Base-by-base conservation (phyloP, 73 alveolate genomes). In the Durusdinium trenchii region DNA sequence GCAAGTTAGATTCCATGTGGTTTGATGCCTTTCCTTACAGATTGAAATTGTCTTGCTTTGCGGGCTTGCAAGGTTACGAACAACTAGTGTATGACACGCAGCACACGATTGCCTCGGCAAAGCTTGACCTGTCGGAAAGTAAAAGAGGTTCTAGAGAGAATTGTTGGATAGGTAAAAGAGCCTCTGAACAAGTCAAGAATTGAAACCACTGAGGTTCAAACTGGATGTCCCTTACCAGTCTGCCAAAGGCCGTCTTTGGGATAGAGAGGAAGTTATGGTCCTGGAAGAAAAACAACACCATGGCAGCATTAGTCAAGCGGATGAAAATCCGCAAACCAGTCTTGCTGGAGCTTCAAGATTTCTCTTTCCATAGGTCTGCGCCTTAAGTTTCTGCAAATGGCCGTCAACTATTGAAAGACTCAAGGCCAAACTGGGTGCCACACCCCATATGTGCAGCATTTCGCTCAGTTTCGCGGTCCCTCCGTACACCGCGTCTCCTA, bases 141-240 rank as follows among this genome's bases (percentile, higher is more conserved):
- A n/a, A n/a, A n/a, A n/a, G n/a, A n/a, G n/a, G n/a, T n/a, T n/a
- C n/a, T n/a, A n/a, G n/a, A n/a, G n/a, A n/a, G n/a, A n/a, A n/a
- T n/a, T n/a, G n/a, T n/a, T n/a, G n/a, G n/a, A n/a, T n/a, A n/a
- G n/a, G n/a, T n/a, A n/a, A n/a, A n/a, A n/a, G n/a, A n/a, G n/a
- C n/a, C n/a, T n/a, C n/a, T n/a, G n/a, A n/a, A n/a, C n/a, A n/a
- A n/a, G n/a, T n/a, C n/a, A n/a, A n/a, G n/a, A n/a, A n/a, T n/a
- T n/a, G n/a, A n/a, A n/a, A n/a, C 32, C 83, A 26, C 43, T 52
- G 52, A 52, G 96, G n/a, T 42, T 3, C 73, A 10, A 43, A 46
- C 96, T 89, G 96, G 75, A 89, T 89, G 3, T 89, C 96, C 61
- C 35, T 89, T 50, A 89, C 96, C 54, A 89, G 36, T 46, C 96